phyloP scores from a whole-genome alignment of 2,329 filamentous ascomycete genomes.

The Penicillium concentricum region DNA sequence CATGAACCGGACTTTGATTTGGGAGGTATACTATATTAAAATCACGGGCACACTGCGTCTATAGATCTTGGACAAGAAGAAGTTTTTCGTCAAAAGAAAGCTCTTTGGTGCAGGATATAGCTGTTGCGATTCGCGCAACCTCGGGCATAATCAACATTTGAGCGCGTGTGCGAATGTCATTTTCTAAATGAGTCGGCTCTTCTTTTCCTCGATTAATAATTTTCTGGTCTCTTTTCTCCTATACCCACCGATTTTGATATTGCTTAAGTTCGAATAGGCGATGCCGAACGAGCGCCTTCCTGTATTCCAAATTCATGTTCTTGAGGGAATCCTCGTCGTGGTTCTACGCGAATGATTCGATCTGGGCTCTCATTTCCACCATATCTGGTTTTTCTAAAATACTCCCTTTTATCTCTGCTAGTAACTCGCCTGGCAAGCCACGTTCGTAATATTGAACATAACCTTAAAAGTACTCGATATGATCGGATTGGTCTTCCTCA shows the following conservation, averaged over 20 bases:
- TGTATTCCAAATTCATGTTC: not conserved
- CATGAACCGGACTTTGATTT: constrained; percentile 6
- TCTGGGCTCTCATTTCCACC: not conserved
- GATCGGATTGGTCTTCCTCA: too few species aligned
- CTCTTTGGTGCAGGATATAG: constrained; percentile 10
- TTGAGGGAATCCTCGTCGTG: not conserved
- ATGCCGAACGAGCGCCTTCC: too few species aligned
- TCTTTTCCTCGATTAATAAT: too few species aligned
- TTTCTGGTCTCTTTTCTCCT: too few species aligned
- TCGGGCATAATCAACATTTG: constrained; percentile 15
- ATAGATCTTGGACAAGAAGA: constrained; percentile 6
- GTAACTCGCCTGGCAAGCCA: too few species aligned
- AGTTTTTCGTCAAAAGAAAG: constrained; percentile 16
- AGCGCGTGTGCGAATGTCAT: too few species aligned
- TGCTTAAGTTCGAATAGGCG: too few species aligned
- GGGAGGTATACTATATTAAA: constrained; percentile 16
- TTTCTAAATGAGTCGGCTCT: too few species aligned
- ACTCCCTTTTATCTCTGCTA: too few species aligned
- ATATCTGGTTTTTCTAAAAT: not conserved
- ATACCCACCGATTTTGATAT: too few species aligned
- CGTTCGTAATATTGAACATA: too few species aligned
- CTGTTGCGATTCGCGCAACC: constrained; percentile 10
- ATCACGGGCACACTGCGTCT: constrained; percentile 8
- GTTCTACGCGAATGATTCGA: not conserved
- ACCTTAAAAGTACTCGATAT: too few species aligned